Conservation (phyloP, 2,329 filamentous ascomycete species). For the Ophiocordyceps camponoti-floridani region DNA sequence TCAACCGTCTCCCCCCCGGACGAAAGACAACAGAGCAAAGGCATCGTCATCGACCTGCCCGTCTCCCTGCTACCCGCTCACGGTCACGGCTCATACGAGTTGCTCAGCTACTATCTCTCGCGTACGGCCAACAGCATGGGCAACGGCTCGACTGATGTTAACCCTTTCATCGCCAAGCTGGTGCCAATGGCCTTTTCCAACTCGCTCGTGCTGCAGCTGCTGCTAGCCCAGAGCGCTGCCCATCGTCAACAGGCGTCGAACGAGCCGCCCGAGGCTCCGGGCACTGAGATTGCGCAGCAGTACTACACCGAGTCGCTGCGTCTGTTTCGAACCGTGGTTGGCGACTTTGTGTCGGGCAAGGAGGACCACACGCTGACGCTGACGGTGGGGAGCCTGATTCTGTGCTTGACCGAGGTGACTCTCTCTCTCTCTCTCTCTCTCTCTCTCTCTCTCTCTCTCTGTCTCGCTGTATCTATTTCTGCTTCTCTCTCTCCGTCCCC, state of each 20-base stretch:
- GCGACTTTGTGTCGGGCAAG: conserved; percentile 14
- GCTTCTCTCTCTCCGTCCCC: no score
- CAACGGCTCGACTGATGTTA: conserved; percentile 25
- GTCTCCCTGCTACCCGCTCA: conserved; percentile 13
- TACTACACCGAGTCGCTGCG: conserved; percentile 18
- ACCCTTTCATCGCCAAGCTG: conserved; percentile 26
- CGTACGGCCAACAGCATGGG: conserved; percentile 27
- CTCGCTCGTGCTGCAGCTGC: conserved; percentile 24
- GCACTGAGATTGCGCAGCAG: conserved; percentile 14
- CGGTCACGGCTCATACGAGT: conserved; percentile 20
- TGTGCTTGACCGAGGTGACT: conserved; percentile 27
- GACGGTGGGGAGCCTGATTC: conserved; percentile 23
- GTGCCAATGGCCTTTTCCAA: conserved; percentile 26
- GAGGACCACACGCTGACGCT: conserved; percentile 18
- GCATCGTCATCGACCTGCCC: conserved; percentile 7
- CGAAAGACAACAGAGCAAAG: background rate
- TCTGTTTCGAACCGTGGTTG: conserved; percentile 17
- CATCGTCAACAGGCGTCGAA: conserved; percentile 16
- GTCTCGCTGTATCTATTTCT: background rate
- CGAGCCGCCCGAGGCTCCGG: conserved; percentile 5
- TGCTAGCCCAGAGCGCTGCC: conserved; percentile 24
- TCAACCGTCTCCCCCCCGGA: background rate
- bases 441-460: no score
- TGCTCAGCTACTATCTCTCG: conserved; percentile 25
- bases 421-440: background rate